These are phyloP conservation scores for Thamnidium elegans DNA, from an alignment of 192 early-diverging fungal species.

Conservation along the genomic window DNA sequence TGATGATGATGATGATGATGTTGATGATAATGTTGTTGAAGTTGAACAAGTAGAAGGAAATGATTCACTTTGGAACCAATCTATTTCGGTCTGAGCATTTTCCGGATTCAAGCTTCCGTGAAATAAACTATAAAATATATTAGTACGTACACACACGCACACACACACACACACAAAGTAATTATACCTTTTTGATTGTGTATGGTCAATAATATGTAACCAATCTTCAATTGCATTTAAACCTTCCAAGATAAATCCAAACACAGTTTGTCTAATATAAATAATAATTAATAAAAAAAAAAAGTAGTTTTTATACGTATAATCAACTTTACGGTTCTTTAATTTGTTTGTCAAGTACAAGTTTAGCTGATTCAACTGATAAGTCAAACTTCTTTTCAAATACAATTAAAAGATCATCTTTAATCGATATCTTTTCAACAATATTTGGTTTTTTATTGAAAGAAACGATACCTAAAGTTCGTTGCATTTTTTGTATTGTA, in stretches of 20 bases:
- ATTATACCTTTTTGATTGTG: too few species aligned
- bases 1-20: neutral
- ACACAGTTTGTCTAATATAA: neutral
- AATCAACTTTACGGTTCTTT: neutral
- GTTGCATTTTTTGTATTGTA: neutral
- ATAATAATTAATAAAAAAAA: neutral
- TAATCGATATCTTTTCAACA: neutral
- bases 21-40: neutral
- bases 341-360: neutral
- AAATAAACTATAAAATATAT: neutral
- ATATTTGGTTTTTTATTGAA: neutral
- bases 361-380: neutral
- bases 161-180: neutral
- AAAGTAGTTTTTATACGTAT: slow-evolving; percentile 11
- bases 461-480: neutral
- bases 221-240: slow-evolving; percentile 11
- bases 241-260: slow-evolving; percentile 17
- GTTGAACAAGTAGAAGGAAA: too few species aligned
- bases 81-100: slow-evolving; percentile 2
- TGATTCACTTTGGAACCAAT: slow-evolving; percentile 1
- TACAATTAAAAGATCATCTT: neutral
- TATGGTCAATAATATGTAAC: neutral
- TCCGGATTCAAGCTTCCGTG: slow-evolving; percentile 1
- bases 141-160: too few species aligned
- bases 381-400: neutral